phyloP scores from a whole-genome alignment of 352 stramenopile species.

The Pythium rhizo-oryzae region DNA sequence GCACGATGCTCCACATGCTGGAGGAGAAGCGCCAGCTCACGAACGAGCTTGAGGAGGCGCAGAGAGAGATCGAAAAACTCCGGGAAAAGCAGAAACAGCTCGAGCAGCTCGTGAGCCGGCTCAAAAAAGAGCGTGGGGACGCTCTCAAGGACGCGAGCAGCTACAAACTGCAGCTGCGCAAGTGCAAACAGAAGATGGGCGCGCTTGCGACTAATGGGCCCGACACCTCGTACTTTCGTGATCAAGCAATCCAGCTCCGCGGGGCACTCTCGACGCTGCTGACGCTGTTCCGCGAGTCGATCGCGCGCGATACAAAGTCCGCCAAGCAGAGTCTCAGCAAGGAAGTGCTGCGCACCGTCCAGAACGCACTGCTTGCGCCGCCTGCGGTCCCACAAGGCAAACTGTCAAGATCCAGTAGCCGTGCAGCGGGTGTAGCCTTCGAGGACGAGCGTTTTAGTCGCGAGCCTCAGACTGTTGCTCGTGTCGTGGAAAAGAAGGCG shows the following conservation, averaged over 20 bases:
- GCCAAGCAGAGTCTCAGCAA: constrained; percentile 63
- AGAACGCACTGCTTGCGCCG: constrained; percentile 3
- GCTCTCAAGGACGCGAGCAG: constrained; percentile 59
- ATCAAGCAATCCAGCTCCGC: constrained; percentile 43
- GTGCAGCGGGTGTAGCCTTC: constrained; percentile 6
- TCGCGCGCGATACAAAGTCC: constrained; percentile 61
- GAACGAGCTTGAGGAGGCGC: constrained; percentile 24
- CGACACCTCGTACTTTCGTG: constrained; percentile 47
- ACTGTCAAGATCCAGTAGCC: background rate
- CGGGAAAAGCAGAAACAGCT: constrained; percentile 46
- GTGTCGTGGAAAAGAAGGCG: constrained; percentile 26
- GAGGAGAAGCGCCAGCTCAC: constrained; percentile 41
- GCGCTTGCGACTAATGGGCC: constrained; percentile 31
- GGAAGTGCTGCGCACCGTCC: constrained; percentile 35
- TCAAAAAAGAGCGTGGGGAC: constrained; percentile 56
- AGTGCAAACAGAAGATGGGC: constrained; percentile 44
- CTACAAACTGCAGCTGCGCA: constrained; percentile 58
- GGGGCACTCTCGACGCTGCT: constrained; percentile 46
- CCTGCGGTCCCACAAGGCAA: background rate
- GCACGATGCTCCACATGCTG: constrained; percentile 48
- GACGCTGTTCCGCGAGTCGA: constrained; percentile 44
- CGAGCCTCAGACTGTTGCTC: constrained; percentile 6
- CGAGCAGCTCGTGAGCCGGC: constrained; percentile 37
- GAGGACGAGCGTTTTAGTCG: background rate
- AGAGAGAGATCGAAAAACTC: constrained; percentile 33